Base-by-base conservation (phyloP, 2,329 filamentous ascomycete genomes). In the Microcyclospora pomicola region DNA sequence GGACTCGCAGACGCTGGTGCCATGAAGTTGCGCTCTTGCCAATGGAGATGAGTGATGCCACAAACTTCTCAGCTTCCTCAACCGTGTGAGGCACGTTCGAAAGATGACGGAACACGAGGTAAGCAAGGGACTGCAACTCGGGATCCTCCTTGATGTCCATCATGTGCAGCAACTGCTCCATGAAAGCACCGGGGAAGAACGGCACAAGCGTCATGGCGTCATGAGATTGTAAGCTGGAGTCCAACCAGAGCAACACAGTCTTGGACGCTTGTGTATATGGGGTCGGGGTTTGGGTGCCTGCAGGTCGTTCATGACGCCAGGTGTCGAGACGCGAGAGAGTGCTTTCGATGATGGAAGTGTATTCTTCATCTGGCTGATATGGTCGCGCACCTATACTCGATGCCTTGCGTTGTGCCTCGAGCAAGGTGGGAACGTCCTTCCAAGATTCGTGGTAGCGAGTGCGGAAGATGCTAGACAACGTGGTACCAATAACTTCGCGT, bases 101-200 rank as follows among this genome's bases (percentile, higher is more conserved):
- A 12, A 98, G 67, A 55, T 98, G 88, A 6, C 88, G 81, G 67
- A 96, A 98, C 31, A 98, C 91, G 54, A 94, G 86, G 56, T 96
- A 98, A 0, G 91, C 88, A 7, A 95, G 72, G 9, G 82, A 80
- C 68, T 95, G 92, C 2, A 98, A 72, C 60, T 98, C 92, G 0
- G 85, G 86, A 52, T 98, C 91, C 60, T 98, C 91, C 60, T 96
- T 96, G 58, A 98, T 85, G 55, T 98, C 91, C 88, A 98, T 98
- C 91, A 98, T 98, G 66, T 98, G 87, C 37, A 98, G 67, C 11
- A 98, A 73, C 58, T 95, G 83, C 51, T 91, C 83, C 59, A 93
- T 91, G 54, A 96, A 88, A 0, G 81, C 71, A 28, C 82, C 73
- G 0, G 86, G 82, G 67, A 98, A 96, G 71, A 95, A 96, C 3